Evolutionary conservation across 257 asterid species (phyloP), one percentile per base, ranked within the genome.

Genomic region (Dorcoceras hygrometricum): DNA sequence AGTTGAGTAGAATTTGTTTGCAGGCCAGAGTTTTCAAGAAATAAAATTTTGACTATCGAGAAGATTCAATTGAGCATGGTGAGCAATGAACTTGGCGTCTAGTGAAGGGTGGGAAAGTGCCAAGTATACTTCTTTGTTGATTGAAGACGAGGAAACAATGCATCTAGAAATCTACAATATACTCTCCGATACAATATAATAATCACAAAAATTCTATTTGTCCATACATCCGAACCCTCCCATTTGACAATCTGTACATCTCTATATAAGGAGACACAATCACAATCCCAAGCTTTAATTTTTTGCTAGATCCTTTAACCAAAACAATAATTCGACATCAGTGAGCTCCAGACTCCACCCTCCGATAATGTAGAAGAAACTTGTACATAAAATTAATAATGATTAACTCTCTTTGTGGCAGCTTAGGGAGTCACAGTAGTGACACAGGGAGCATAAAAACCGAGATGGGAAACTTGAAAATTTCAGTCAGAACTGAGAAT

Each of bases 391-490:
- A 23, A n/a, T n/a, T n/a, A n/a, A 20, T 20, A 58, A 77, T 78
- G 84, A 61, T 64, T 10, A 75, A 76, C 66, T 65, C 79, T 53
- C 5, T 43, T 27, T 58, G 78, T 67, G 65, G 75, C 55, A 73
- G 55, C 72, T 73, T 77, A 79, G 81, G 79, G 14, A 76, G 70
- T 55, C 22, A 74, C 46, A 80, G 73, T 27, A 74, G 67, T 62
- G 87, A 74, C 62, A 64, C 55, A 0, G 70, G 67, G 43, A 66
- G 62, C 63, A 59, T 67, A 43, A 64, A 65, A 50, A 67, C 31
- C 27, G 71, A 75, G 62, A 72, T 79, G 71, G 72, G 73, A 7
- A 78, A 70, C 73, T 59, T 73, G 5, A 66, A 66, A 56, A 73
- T 70, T 57, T 69, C 73, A 39, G 59, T 67, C 18, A 75, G 76